Conservation (phyloP, 345 rosid species). For the Eucalyptus regnans region DNA sequence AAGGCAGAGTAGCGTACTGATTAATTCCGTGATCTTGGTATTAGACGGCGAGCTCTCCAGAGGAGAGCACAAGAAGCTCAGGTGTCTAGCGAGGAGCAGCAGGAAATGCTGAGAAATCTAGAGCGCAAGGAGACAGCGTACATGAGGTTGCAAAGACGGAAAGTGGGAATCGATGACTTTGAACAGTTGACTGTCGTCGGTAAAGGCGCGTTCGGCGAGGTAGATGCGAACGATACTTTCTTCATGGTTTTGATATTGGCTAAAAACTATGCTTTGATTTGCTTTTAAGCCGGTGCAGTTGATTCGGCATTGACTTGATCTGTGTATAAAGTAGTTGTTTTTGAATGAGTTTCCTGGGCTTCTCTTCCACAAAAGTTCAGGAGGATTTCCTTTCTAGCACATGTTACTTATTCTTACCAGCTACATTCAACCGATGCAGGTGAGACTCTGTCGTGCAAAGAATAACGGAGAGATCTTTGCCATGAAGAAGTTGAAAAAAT, state of each 20-base stretch:
- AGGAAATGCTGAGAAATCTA: constrained; percentile 81
- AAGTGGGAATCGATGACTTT: constrained; percentile 90
- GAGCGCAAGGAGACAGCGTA: constrained; percentile 86
- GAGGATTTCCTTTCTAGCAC: background rate
- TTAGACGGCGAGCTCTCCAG: constrained; percentile 73
- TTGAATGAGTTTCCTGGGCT: background rate
- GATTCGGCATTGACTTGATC: background rate
- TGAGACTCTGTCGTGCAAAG: constrained; percentile 83
- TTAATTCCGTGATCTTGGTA: background rate
- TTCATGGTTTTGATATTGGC: background rate
- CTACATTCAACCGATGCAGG: constrained; percentile 28
- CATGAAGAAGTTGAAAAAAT: constrained; percentile 93
- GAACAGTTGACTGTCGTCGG: constrained; percentile 83
- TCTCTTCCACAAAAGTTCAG: background rate
- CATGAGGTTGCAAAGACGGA: constrained; percentile 94
- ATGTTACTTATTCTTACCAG: background rate
- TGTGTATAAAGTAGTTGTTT: background rate
- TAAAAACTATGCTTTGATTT: background rate
- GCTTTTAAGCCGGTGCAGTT: background rate
- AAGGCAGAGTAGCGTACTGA: background rate
- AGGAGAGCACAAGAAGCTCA: constrained; percentile 81
- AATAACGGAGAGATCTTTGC: constrained; percentile 79
- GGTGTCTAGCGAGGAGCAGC: constrained; percentile 71
- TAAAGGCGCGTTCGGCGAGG: constrained; percentile 99
- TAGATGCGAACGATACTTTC: background rate